Evolutionary conservation across 768 basidiomycete species (phyloP), one percentile per base, ranked within the genome.

Genomic region (Cytidiella melzeri): DNA sequence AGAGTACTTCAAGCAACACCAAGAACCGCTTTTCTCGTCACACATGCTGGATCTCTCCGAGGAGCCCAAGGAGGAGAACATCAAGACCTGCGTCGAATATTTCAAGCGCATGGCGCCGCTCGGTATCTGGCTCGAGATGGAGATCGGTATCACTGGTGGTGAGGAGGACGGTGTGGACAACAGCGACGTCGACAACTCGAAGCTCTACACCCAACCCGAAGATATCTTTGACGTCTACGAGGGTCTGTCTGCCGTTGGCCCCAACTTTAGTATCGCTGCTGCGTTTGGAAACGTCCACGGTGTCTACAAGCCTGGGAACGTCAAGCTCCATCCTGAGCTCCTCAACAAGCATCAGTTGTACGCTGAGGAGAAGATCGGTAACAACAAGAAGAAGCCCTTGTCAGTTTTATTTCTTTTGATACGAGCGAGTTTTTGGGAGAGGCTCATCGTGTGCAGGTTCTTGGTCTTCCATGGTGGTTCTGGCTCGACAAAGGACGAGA

Each of bases 381-480:
- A 77, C 43, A 74, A 78, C 41, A 73, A 76, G 56, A 65, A 71
- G 52, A 83, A 90, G 71, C 96, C 96, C 55, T 72, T 96, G 89
- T 95, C 55, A 64, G 88, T 70, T 9, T 48, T 40, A 10, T 20
- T 20, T 10, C 20, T 45, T 11, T 20, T 43, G 30, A 41, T 26
- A 3, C 13, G 19, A 30, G 9, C 27, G 25, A 26, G 24, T n/a
- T n/a, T n/a, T n/a, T n/a, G n/a, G n/a, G n/a, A n/a, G n/a, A n/a
- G 3, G 10, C 55, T 54, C 26, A 47, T 11, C 37, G 21, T 20
- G 47, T 51, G 24, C 45, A 92, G 91, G 59, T 97, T 86, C 82
- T 89, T 98, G 54, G 96, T 98, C 69, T 99, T 98, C 92, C 96
- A 99, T 74, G 96, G 96, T 70, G 96, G 96, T 56, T 98, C 96